phyloP scores from a whole-genome alignment of 768 basidiomycete species.

The Suillus hirtellus region DNA sequence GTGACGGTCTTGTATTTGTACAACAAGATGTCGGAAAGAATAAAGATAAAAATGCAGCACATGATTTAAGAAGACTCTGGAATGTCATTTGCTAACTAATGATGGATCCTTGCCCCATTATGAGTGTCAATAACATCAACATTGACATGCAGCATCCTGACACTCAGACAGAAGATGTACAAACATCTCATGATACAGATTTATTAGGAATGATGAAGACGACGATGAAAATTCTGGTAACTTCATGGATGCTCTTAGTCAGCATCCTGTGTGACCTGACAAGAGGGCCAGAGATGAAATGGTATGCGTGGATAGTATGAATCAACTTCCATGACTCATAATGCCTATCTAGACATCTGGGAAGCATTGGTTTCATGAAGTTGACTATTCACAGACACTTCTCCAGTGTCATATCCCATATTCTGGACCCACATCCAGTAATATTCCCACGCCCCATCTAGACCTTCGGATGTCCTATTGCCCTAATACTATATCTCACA shows the following conservation, averaged over 20 bases:
- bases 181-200: neutral
- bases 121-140: neutral
- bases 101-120: neutral
- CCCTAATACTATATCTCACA: too few relatives aligned
- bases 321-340: neutral
- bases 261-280: neutral
- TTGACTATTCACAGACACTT: conserved; percentile 4
- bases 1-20: too few relatives aligned
- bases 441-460: too few relatives aligned
- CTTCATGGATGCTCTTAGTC: neutral
- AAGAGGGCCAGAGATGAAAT: neutral
- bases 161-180: neutral
- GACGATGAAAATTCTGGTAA: neutral
- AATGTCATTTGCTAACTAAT: neutral
- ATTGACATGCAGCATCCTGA: neutral
- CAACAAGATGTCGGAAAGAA: too few relatives aligned
- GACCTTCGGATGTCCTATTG: too few relatives aligned
- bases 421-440: too few relatives aligned
- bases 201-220: neutral
- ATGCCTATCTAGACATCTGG: neutral
- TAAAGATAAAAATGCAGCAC: too few relatives aligned
- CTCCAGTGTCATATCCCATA: too few relatives aligned
- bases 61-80: neutral
- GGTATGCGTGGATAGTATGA: neutral
- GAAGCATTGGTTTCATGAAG: conserved; percentile 7